Conservation (phyloP, 2,329 filamentous ascomycete genomes). For the Rutstroemia sp. region DNA sequence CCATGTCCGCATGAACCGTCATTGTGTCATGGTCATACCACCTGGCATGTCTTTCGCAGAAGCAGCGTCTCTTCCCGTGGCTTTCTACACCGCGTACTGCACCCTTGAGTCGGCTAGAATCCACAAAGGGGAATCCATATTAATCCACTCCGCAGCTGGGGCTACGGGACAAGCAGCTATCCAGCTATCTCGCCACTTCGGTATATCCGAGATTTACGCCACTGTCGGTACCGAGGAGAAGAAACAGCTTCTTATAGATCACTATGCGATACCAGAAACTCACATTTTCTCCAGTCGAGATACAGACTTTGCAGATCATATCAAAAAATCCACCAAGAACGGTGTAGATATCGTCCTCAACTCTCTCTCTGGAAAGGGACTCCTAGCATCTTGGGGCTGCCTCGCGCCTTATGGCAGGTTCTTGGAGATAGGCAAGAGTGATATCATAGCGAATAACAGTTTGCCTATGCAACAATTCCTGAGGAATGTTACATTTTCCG, state of each 20-base stretch:
- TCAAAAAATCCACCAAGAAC: neutral
- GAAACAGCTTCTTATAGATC: neutral
- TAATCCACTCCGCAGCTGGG: constrained; percentile 29
- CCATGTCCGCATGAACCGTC: neutral
- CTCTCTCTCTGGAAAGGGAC: neutral
- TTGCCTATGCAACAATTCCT: neutral
- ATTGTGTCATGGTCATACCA: constrained; percentile 9
- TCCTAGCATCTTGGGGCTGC: neutral
- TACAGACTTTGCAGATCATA: neutral
- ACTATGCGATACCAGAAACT: neutral
- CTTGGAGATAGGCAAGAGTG: neutral
- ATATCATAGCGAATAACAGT: neutral
- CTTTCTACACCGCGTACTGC: constrained; percentile 15
- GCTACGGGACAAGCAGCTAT: constrained; percentile 29
- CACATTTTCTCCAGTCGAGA: neutral
- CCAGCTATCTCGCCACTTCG: constrained; percentile 6
- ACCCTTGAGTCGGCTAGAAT: constrained; percentile 13
- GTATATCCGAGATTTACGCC: neutral
- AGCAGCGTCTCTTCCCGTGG: constrained; percentile 16
- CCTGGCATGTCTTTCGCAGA: constrained; percentile 11
- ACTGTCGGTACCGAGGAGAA: constrained; percentile 3
- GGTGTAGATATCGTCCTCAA: constrained; percentile 3
- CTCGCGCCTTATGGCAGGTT: neutral
- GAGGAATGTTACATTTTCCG: neutral
- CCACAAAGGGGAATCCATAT: constrained; percentile 17